phyloP scores from a whole-genome alignment of 768 basidiomycete genomes.

The Strobilomyces confusus region DNA sequence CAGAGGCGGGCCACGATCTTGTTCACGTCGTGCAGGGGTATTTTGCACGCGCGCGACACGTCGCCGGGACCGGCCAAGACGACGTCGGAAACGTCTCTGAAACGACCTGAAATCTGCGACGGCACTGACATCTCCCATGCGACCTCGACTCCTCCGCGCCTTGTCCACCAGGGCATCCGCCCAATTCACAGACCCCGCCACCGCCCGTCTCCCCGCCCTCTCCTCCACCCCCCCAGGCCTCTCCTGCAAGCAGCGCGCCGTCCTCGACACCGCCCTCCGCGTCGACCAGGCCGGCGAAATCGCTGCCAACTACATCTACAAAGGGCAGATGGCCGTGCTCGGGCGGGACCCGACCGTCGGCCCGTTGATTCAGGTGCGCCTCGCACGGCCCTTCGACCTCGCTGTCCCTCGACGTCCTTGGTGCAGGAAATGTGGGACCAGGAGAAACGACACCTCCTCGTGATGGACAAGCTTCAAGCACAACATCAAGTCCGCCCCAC shows the following conservation, averaged over 20 bases:
- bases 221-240: constrained; percentile 55
- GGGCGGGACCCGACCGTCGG: constrained; percentile 52
- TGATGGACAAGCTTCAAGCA: constrained; percentile 79
- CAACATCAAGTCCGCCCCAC: constrained; percentile 89
- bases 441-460: constrained; percentile 85
- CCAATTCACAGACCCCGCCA: constrained; percentile 43
- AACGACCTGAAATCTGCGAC: constrained; percentile 40
- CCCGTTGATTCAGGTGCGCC: constrained; percentile 69
- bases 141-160: constrained; percentile 13
- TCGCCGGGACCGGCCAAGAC: constrained; percentile 47
- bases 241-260: constrained; percentile 42
- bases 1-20: constrained; percentile 50
- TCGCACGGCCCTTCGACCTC: not conserved
- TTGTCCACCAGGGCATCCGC: constrained; percentile 40
- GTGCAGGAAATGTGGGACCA: constrained; percentile 96
- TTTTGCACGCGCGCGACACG: constrained; percentile 52
- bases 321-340: constrained; percentile 77
- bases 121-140: constrained; percentile 12
- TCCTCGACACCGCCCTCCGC: constrained; percentile 66
- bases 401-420: constrained; percentile 1
- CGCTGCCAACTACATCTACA: constrained; percentile 94
- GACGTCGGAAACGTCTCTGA: constrained; percentile 46
- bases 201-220: constrained; percentile 37
- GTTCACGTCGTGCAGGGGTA: constrained; percentile 46
- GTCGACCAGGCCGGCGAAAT: constrained; percentile 96